These are phyloP conservation scores for Amanita rimosa DNA, from an alignment of 768 basidiomycete genomes.

Conservation along the genomic window DNA sequence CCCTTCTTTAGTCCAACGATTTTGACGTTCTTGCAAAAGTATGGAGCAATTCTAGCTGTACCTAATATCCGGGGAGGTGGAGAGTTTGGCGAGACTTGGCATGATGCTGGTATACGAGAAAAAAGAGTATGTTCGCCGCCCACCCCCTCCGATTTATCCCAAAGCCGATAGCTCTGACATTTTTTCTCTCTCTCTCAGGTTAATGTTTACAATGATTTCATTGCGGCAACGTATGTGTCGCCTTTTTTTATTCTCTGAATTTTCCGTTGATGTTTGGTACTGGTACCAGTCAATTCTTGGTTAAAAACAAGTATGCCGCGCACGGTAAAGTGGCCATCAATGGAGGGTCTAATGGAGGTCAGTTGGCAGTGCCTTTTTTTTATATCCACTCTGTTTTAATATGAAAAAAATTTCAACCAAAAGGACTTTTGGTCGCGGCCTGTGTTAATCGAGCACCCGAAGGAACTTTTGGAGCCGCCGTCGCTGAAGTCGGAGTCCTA, in stretches of 20 bases:
- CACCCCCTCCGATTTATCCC: not conserved
- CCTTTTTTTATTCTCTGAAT: not conserved
- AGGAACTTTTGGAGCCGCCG: slow-evolving; percentile 62
- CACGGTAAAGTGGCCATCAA: slow-evolving; percentile 65
- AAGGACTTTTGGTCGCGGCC: slow-evolving; percentile 79
- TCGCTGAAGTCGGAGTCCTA: slow-evolving; percentile 75
- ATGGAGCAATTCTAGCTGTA: slow-evolving; percentile 54
- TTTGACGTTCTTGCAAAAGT: slow-evolving; percentile 63
- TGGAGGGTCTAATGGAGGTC: slow-evolving; percentile 77
- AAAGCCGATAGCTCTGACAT: slow-evolving; percentile 4
- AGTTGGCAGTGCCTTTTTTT: slow-evolving; percentile 9
- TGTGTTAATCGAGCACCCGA: slow-evolving; percentile 72
- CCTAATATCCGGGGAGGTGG: slow-evolving; percentile 56
- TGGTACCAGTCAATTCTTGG: slow-evolving; percentile 47
- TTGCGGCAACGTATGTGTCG: slow-evolving; percentile 61
- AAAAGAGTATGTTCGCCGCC: slow-evolving; percentile 39
- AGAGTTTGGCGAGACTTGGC: slow-evolving; percentile 85
- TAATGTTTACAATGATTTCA: slow-evolving; percentile 78
- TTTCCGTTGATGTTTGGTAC: not conserved
- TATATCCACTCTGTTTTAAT: not conserved
- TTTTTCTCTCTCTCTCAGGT: slow-evolving; percentile 33
- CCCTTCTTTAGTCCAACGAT: slow-evolving; percentile 65
- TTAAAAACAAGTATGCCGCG: slow-evolving; percentile 60
- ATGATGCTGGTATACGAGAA: slow-evolving; percentile 57
- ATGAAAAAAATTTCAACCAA: not conserved